phyloP scores from a whole-genome alignment of 2,329 filamentous ascomycete genomes.

The Daldinia sp. region DNA sequence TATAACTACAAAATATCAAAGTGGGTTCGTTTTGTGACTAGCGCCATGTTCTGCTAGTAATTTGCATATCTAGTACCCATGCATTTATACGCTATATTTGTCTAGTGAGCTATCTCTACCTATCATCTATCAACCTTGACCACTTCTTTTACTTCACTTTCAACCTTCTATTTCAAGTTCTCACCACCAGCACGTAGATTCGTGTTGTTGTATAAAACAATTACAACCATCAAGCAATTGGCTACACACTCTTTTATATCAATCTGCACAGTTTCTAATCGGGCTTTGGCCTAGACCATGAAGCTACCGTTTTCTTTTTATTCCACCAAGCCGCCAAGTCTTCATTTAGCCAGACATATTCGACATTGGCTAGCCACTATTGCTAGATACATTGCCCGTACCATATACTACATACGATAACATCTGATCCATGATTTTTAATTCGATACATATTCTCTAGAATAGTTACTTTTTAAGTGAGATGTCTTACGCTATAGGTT shows the following conservation, averaged over 20 bases:
- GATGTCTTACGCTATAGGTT: too few relatives aligned
- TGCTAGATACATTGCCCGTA: neutral
- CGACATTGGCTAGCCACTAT: neutral
- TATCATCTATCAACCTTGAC: neutral
- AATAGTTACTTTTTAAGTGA: neutral
- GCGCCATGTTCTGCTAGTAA: neutral
- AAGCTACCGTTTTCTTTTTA: constrained; percentile 3
- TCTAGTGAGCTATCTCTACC: neutral
- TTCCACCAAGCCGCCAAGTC: neutral
- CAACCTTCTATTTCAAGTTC: neutral
- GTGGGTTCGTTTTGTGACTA: constrained; percentile 22
- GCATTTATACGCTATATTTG: constrained; percentile 13
- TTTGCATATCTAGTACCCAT: neutral
- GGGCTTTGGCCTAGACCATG: neutral
- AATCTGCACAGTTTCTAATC: neutral
- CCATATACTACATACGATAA: neutral
- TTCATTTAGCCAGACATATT: neutral
- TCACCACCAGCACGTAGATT: neutral
- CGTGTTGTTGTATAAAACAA: neutral
- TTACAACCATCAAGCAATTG: neutral
- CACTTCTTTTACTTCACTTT: neutral
- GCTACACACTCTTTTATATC: neutral
- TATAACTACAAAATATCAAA: constrained; percentile 1
- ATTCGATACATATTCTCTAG: too few relatives aligned
- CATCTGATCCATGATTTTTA: too few relatives aligned